phyloP scores from a whole-genome alignment of 2,329 filamentous ascomycete genomes.

The Aureobasidium uvarum region DNA sequence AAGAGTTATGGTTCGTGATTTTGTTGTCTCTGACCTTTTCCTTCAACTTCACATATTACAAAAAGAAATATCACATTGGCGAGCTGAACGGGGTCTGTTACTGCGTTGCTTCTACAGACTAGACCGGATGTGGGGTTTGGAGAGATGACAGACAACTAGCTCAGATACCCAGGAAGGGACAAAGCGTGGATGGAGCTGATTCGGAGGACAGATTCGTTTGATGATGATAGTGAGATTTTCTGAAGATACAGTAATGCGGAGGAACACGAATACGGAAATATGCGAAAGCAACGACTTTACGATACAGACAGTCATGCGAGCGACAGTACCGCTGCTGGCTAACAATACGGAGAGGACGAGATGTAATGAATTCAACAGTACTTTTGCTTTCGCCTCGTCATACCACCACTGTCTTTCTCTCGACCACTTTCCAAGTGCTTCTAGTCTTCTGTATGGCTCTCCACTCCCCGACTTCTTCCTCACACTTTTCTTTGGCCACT shows the following conservation, averaged over 20 bases:
- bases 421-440: background rate
- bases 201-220: slow-evolving; percentile 22
- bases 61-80: background rate
- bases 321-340: slow-evolving; percentile 1
- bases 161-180: background rate
- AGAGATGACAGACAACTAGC: background rate
- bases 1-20: slow-evolving; percentile 26
- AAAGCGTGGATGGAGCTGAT: slow-evolving; percentile 16
- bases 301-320: slow-evolving; percentile 4
- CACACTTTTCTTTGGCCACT: background rate
- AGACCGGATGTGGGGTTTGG: background rate
- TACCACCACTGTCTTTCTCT: background rate
- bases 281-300: slow-evolving; percentile 14
- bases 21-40: slow-evolving; percentile 11
- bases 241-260: slow-evolving; percentile 6
- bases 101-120: background rate
- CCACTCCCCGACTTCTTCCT: background rate
- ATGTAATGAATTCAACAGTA: slow-evolving; percentile 14
- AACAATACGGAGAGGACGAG: background rate
- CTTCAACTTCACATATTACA: slow-evolving; percentile 15
- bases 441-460: background rate
- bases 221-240: slow-evolving; percentile 22
- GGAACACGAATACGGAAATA: background rate
- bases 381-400: slow-evolving; percentile 3
- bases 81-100: background rate